Base-by-base conservation (phyloP, 1,284 basidiomycete genomes). In the Melampsora larici-populina region DNA sequence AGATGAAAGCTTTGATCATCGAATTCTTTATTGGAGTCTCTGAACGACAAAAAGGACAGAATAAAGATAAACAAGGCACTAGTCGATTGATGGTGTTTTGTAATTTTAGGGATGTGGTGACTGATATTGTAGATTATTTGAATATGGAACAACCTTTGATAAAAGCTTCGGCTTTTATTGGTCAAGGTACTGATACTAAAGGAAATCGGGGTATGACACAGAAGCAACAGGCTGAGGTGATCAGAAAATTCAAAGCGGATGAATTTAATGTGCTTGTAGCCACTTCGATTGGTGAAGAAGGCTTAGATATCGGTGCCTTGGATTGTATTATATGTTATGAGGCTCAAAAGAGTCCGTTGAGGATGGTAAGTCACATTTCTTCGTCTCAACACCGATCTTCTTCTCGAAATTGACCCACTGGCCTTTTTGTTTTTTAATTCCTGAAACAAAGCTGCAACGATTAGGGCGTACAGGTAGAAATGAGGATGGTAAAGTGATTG, bases 241-340 rank as follows among this genome's bases (percentile, higher is more conserved):
- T 86, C 81, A 3, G 43, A 43, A 77, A 58, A n/a, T 43, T 62
- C 18, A 95, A 95, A 84, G 85, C 86, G 2, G 94, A 93, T 43
- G 90, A 90, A 78, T 93, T 89, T 84, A 98, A 99, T 81, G 90
- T 98, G 43, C 86, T 99, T 5, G 96, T 99, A 1, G 92, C 96
- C 0, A 99, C 97, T 0, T 97, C 92, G 2, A 94, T 99, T 78
- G 97, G 97, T 40, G 97, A 99, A 85, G 97, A 99, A 84, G 97
- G 97, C 79, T 87, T 99, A n/a, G 97, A 99, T 83, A 99, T 99
- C 78, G 97, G 97, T 65, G 95, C 97, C 82, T 91, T 99, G n/a
- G 97, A 99, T 83, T 87, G 96, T 82, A 97, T 97, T 74, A 87
- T 97, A 60, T 97, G 95, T 82, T 99, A 99, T 84, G 97, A 99